Base-by-base conservation (phyloP, 2,329 filamentous ascomycete species). In the Dactylella cylindrospora region DNA sequence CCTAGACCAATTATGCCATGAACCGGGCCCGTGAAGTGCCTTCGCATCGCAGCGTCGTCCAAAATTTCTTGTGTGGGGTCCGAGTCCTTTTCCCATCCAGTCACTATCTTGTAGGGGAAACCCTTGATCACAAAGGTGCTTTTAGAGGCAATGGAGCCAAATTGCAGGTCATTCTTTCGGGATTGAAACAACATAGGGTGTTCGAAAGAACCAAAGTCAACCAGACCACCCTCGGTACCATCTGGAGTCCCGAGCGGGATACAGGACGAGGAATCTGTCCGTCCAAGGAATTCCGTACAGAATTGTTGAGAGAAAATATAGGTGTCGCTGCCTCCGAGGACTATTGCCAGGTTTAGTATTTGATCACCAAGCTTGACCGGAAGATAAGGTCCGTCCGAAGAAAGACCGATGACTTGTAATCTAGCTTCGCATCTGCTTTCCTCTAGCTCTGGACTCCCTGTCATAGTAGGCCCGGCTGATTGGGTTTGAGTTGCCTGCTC, bases 1-100 rank as follows among this genome's bases (percentile, higher is more conserved):
- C 38, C 45, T 1, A 62, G 19, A 2, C 57, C 57, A 20, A 62
- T 39, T 10, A 62, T 54, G 13, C 57, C 57, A 7, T 54, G 49
- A 10, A 54, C 32, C n/a, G n/a, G n/a, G n/a, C n/a, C n/a, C n/a
- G n/a, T n/a, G n/a, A n/a, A n/a, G n/a, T n/a, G n/a, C n/a, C 2
- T 41, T 20, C 1, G 12, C 17, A 22, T 22, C 8, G 7, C 36
- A 23, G n/a, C 41, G 39, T 1, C 26, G 39, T 10, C 9, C 9
- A 12, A 38, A 19, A 4, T 17, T 5, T 38, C 3, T n/a, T n/a
- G n/a, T n/a, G n/a, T n/a, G n/a, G n/a, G n/a, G n/a, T n/a, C n/a
- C n/a, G n/a, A n/a, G n/a, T n/a, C n/a, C n/a, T n/a, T n/a, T n/a
- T n/a, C n/a, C n/a, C n/a, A n/a, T n/a, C n/a, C n/a, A n/a, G n/a